These are phyloP conservation scores for Fusarium acutatum DNA, from an alignment of 2,329 filamentous ascomycete genomes.

Conservation along the genomic window DNA sequence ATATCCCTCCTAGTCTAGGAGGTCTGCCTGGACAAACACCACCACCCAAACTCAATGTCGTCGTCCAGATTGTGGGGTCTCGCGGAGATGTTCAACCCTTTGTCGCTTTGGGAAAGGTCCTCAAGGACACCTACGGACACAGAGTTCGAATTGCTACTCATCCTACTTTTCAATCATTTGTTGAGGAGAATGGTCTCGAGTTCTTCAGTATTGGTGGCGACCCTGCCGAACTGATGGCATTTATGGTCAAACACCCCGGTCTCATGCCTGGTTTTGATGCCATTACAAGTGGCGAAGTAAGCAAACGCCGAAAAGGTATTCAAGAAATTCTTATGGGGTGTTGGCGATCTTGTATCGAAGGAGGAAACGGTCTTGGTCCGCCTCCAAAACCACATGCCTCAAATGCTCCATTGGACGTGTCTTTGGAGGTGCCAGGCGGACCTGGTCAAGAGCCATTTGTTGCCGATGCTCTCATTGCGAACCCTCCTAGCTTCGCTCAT, in stretches of 20 bases:
- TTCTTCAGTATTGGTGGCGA: conserved; percentile 83
- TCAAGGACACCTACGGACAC: conserved; percentile 73
- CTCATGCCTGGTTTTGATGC: conserved; percentile 85
- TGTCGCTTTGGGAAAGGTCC: conserved; percentile 71
- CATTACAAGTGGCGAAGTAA: conserved; percentile 79
- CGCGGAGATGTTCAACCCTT: conserved; percentile 82
- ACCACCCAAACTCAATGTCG: conserved; percentile 71
- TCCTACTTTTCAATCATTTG: conserved; percentile 71
- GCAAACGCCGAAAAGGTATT: conserved; percentile 77
- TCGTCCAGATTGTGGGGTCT: conserved; percentile 79
- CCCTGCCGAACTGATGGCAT: conserved; percentile 80
- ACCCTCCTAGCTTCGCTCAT: conserved; percentile 80
- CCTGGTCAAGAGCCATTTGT: conserved; percentile 71
- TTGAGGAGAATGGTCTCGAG: conserved; percentile 75
- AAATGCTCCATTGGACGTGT: conserved; percentile 57
- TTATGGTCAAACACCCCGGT: conserved; percentile 90
- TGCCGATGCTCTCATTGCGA: conserved; percentile 82
- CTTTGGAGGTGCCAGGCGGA: conserved; percentile 49
- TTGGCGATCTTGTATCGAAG: conserved; percentile 86
- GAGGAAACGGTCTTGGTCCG: conserved; percentile 70
- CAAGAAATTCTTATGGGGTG: conserved; percentile 83
- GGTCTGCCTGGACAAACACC: conserved; percentile 66
- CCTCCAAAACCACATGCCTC: conserved; percentile 56
- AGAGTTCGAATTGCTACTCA: conserved; percentile 80
- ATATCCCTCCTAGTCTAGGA: conserved; percentile 77